Conservation (phyloP, 2,329 filamentous ascomycete genomes). For the Hirsutella rhossiliensis region DNA sequence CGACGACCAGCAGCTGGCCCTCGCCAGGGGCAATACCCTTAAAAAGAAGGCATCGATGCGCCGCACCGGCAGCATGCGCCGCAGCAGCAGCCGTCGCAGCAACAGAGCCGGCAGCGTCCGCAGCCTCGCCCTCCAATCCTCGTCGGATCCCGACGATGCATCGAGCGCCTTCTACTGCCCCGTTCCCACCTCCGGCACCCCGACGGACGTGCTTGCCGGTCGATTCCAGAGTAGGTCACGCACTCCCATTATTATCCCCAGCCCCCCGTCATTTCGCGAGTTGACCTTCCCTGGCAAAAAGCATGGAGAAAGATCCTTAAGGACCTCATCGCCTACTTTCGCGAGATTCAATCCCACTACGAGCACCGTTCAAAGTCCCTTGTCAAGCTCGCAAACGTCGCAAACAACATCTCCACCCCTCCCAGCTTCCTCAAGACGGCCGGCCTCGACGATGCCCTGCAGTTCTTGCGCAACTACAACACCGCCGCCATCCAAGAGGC, state of each 20-base stretch:
- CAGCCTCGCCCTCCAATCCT: conserved; percentile 63
- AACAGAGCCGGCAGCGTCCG: conserved; percentile 77
- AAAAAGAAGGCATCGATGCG: conserved; percentile 80
- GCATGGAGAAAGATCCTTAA: conserved; percentile 94
- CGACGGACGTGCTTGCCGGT: conserved; percentile 76
- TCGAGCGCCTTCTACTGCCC: conserved; percentile 85
- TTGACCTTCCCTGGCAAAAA: conserved; percentile 20
- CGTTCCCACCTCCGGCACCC: conserved; percentile 74
- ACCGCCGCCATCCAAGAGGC: conserved; percentile 68
- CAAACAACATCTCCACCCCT: conserved; percentile 69
- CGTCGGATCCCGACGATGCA: conserved; percentile 52
- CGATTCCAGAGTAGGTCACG: conserved; percentile 65
- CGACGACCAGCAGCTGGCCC: conserved; percentile 29
- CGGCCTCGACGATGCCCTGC: conserved; percentile 78
- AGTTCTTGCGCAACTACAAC: conserved; percentile 73
- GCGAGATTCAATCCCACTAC: conserved; percentile 82
- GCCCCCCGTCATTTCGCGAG: neutral
- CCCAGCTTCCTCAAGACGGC: conserved; percentile 65
- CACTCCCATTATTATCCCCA: conserved; percentile 11
- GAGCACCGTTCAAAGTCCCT: conserved; percentile 75
- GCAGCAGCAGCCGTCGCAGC: conserved; percentile 70
- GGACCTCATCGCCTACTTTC: conserved; percentile 86
- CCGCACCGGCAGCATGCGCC: conserved; percentile 60
- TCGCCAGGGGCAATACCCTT: conserved; percentile 53
- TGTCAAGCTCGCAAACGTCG: conserved; percentile 68